These are phyloP conservation scores for Coemansia umbellata DNA, from an alignment of 192 early-diverging fungal species.

Conservation along the genomic window DNA sequence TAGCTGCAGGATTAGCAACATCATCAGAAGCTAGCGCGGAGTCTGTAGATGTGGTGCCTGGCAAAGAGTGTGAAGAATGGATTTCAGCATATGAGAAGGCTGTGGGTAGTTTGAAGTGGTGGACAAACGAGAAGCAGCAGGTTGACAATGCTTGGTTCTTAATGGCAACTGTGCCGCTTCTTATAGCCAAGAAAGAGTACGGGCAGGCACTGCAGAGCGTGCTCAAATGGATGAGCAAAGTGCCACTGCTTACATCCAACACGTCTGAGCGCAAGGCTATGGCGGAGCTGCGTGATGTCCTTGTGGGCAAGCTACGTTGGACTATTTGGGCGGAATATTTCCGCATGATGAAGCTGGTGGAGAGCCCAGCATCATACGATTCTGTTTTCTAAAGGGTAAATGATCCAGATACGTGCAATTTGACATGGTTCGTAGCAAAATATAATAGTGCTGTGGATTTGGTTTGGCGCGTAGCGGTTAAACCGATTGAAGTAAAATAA, in stretches of 20 bases:
- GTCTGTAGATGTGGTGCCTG: constrained; percentile 35
- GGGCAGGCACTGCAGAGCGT: constrained; percentile 72
- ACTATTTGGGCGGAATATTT: constrained; percentile 61
- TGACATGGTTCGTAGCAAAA: too few species aligned
- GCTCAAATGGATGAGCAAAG: constrained; percentile 66
- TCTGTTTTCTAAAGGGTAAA: constrained; percentile 8
- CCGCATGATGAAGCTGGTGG: constrained; percentile 9
- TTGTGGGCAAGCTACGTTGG: constrained; percentile 68
- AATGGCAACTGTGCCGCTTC: constrained; percentile 56
- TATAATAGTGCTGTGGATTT: too few species aligned
- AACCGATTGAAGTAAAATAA: too few species aligned
- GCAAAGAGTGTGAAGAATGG: constrained; percentile 16
- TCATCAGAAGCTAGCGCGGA: constrained; percentile 31
- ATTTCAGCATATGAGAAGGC: constrained; percentile 55
- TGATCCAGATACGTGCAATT: too few species aligned
- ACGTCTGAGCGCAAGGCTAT: constrained; percentile 56
- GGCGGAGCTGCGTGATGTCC: constrained; percentile 49
- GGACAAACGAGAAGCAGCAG: constrained; percentile 52
- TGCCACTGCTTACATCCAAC: constrained; percentile 49
- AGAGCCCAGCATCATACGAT: constrained; percentile 22
- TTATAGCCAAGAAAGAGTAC: constrained; percentile 51
- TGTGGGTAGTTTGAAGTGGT: constrained; percentile 56
- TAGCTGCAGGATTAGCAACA: constrained; percentile 1
- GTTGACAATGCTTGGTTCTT: constrained; percentile 54
- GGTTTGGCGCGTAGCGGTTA: too few species aligned